Evolutionary conservation across 306 rosid genomes (phyloP).

Genomic region (Cicer chorassanicum): DNA sequence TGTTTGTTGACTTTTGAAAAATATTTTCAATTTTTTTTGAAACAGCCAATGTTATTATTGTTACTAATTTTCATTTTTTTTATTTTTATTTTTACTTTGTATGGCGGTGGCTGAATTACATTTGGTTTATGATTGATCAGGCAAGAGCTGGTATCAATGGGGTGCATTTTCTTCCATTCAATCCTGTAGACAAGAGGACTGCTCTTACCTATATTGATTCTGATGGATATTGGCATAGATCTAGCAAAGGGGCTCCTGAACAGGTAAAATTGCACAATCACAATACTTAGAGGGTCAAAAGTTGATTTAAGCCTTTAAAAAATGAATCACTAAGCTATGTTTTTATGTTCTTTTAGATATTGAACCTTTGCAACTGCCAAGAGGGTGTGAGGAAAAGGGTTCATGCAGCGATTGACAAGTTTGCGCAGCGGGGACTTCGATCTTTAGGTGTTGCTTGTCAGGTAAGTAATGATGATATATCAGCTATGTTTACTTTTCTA

Average conservation of each 20-base stretch:
- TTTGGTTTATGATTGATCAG: conserved; percentile 49
- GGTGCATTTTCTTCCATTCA: conserved; percentile 92
- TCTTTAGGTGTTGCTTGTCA: conserved; percentile 92
- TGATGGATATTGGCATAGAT: conserved; percentile 81
- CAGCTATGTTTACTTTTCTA: not conserved
- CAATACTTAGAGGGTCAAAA: too few relatives aligned
- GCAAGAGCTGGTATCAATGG: conserved; percentile 88
- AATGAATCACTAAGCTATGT: not conserved
- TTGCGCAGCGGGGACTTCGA: conserved; percentile 95
- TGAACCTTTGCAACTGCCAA: conserved; percentile 78
- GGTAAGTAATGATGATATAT: conserved; percentile 49
- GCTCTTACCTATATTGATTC: conserved; percentile 90
- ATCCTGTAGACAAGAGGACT: conserved; percentile 98
- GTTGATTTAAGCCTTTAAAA: too few relatives aligned
- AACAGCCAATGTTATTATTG: too few relatives aligned
- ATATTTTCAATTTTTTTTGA: too few relatives aligned
- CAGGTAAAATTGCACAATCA: conserved; percentile 57
- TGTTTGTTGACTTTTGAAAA: too few relatives aligned
- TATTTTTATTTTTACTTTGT: too few relatives aligned
- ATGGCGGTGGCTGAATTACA: too few relatives aligned
- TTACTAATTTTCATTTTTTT: too few relatives aligned
- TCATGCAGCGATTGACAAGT: conserved; percentile 76
- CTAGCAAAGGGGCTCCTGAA: conserved; percentile 99
- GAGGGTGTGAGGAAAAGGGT: conserved; percentile 72
- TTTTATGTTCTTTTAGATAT: conserved; percentile 59